Evolutionary conservation across 441 rosid genomes (phyloP), one percentile per base, ranked within the genome.

Genomic region (Populus tomentosa): DNA sequence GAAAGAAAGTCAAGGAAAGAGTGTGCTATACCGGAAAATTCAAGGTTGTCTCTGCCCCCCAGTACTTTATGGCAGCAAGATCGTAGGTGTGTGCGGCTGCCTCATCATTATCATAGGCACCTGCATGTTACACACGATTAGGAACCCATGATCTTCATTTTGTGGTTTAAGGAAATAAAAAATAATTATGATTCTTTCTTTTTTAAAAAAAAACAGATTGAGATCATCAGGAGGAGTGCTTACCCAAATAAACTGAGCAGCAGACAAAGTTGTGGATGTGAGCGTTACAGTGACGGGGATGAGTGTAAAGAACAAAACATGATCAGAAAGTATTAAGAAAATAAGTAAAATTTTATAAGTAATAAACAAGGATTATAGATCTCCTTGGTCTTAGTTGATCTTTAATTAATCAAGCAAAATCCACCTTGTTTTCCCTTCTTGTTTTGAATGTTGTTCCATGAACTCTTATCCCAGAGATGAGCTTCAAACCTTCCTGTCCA

Each of bases 401-500:
- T 74, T 50, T 13, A 32, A 10, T 28, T 75, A 30, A 24, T 63
- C 10, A 16, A 3, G 8, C 6, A 21, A 30, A 71, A 72, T 9
- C 80, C 40, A 95, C 99, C 99, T 92, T 92, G 97, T 81, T 84
- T 81, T 74, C 97, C 94, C 82, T 90, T 92, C 87, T 92, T 94
- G 87, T 86, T 91, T 80, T 94, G 97, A 79, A 88, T 84, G 84
- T 84, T 85, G 78, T 92, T 94, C 97, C 98, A 92, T 8, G 95
- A 91, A 80, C 87, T 86, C 86, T 90, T 94, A 74, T 94, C 97
- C 97, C 97, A 94, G 4, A 94, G 94, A 76, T 94, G 98, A 67
- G 98, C 98, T 66, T 94, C 98, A 62, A 85, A 94, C 81, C 97
- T 91, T 67, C 97, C 97, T 10, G 97, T 94, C 97, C 98, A 92